These are phyloP conservation scores for Aureobasidium zeae DNA, from an alignment of 2,329 filamentous ascomycete species.

Conservation along the genomic window DNA sequence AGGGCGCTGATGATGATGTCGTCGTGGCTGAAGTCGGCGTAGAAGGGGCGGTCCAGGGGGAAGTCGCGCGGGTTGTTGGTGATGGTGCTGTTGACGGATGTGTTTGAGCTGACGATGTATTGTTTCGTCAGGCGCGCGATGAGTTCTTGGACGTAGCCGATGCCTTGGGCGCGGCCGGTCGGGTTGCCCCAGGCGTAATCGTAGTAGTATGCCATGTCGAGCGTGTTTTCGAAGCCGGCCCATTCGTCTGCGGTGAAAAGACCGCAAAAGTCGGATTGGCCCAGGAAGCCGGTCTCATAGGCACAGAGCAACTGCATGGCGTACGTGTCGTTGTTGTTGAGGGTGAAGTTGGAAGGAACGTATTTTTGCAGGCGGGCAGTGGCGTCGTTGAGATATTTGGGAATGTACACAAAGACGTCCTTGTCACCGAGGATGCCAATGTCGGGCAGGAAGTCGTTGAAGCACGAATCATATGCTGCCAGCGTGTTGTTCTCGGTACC, in stretches of 20 bases:
- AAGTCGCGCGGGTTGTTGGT: constrained; percentile 39
- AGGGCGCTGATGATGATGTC: constrained; percentile 44
- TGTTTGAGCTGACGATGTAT: constrained; percentile 40
- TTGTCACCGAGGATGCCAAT: constrained; percentile 35
- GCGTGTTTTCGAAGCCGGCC: constrained; percentile 44
- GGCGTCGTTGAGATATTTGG: constrained; percentile 38
- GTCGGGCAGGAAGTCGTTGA: constrained; percentile 31
- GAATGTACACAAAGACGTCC: constrained; percentile 37
- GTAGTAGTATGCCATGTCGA: constrained; percentile 45
- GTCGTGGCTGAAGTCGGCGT: constrained; percentile 47
- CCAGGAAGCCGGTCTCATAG: constrained; percentile 45
- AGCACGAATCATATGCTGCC: constrained; percentile 44
- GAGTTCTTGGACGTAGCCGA: constrained; percentile 46
- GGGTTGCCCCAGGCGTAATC: constrained; percentile 39
- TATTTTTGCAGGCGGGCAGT: constrained; percentile 39
- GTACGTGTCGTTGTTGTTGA: constrained; percentile 44
- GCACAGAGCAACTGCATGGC: constrained; percentile 42
- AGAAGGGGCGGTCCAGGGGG: constrained; percentile 41
- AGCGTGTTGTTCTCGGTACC: constrained; percentile 45
- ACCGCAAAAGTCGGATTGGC: constrained; percentile 43
- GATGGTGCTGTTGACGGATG: constrained; percentile 43
- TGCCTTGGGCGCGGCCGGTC: constrained; percentile 43
- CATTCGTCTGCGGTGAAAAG: constrained; percentile 49
- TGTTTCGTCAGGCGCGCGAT: constrained; percentile 40
- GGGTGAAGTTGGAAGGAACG: constrained; percentile 39